phyloP scores from a whole-genome alignment of 306 rosid species.

The Pachyrhizus erosus region DNA sequence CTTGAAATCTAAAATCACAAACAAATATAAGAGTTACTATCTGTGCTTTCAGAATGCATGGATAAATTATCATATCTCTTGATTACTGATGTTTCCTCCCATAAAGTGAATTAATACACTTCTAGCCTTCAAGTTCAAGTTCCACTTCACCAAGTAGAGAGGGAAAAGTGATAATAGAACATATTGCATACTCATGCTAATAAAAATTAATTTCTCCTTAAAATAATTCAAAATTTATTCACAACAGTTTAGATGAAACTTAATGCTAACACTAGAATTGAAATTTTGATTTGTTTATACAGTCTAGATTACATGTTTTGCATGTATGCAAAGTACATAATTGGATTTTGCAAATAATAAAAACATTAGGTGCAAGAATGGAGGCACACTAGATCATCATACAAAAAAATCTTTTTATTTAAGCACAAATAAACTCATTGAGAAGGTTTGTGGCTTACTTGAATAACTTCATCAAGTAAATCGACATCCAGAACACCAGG shows the following conservation, averaged over 20 bases:
- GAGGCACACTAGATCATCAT: conserved; percentile 11
- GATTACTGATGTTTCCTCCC: not conserved
- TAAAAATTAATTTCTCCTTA: not conserved
- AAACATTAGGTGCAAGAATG: not conserved
- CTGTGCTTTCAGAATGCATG: not conserved
- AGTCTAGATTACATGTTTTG: not conserved
- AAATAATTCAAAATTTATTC: conserved; percentile 19
- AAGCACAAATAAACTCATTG: conserved; percentile 11
- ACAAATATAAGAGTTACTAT: conserved; percentile 14
- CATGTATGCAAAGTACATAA: not conserved
- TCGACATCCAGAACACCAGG: conserved; percentile 86
- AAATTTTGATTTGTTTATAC: conserved; percentile 7
- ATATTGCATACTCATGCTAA: not conserved
- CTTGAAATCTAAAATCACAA: conserved; percentile 74
- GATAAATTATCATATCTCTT: conserved; percentile 1
- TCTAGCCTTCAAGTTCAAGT: not conserved
- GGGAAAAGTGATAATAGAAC: not conserved
- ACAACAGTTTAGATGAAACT: not conserved
- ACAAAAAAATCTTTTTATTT: not conserved
- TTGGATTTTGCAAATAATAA: not conserved
- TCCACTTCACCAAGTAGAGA: not conserved
- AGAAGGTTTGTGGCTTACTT: conserved; percentile 62
- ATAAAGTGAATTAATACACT: conserved; percentile 4
- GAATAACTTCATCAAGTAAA: conserved; percentile 82
- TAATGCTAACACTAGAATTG: not conserved